Conservation (phyloP, 768 basidiomycete species). For the Suillus variegatus region DNA sequence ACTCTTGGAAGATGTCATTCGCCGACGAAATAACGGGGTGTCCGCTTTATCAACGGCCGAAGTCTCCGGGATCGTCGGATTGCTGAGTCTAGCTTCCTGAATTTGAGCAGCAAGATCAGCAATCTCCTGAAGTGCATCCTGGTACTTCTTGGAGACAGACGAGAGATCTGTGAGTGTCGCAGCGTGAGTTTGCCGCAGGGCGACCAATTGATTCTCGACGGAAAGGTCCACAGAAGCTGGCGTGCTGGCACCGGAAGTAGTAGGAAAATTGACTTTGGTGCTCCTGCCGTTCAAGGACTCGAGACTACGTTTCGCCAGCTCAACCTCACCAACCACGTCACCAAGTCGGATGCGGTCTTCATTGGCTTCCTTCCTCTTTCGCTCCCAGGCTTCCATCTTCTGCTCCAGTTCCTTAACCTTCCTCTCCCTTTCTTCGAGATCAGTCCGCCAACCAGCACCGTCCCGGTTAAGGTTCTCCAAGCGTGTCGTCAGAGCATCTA, state of each 20-base stretch:
- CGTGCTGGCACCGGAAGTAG: conserved; percentile 29
- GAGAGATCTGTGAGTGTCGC: conserved; percentile 81
- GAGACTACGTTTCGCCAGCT: conserved; percentile 65
- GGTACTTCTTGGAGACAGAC: conserved; percentile 78
- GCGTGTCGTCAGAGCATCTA: conserved; percentile 66
- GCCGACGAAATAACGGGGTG: conserved; percentile 47
- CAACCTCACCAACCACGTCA: conserved; percentile 68
- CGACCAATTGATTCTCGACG: conserved; percentile 62
- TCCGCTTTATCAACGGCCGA: conserved; percentile 45
- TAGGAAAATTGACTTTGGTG: conserved; percentile 30
- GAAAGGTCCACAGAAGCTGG: conserved; percentile 38
- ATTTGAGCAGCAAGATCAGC: conserved; percentile 92
- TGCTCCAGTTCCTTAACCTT: conserved; percentile 75
- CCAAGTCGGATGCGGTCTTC: conserved; percentile 69
- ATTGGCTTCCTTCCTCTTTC: conserved; percentile 64
- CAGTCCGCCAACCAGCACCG: conserved; percentile 78
- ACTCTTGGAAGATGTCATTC: conserved; percentile 49
- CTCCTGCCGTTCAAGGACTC: conserved; percentile 43
- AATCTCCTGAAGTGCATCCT: conserved; percentile 87
- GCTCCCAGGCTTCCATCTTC: conserved; percentile 78
- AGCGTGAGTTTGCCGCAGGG: conserved; percentile 80
- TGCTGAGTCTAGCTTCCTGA: conserved; percentile 78
- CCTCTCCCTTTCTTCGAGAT: conserved; percentile 82
- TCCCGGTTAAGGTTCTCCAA: conserved; percentile 71
- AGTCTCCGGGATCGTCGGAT: conserved; percentile 44